Evolutionary conservation across 768 basidiomycete species (phyloP), one percentile per base, ranked within the genome.

Genomic region (Hericium alpestre): DNA sequence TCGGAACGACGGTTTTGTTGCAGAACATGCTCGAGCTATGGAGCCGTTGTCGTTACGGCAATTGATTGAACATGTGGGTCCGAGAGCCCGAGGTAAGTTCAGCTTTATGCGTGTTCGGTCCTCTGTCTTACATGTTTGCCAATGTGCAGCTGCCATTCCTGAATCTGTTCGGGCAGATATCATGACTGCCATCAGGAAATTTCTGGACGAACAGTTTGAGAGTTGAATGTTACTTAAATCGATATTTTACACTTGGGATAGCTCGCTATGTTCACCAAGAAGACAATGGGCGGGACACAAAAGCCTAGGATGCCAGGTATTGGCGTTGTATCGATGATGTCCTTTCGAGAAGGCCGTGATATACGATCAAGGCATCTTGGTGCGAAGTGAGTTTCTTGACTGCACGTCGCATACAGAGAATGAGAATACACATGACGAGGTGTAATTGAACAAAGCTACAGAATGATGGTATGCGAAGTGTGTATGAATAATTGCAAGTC

Each of bases 11-110:
- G 18, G 23, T n/a, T 18, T 6, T 6, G 10, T 12, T 52, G 20
- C 0, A 39, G 4, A 2, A 32, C 18, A 37, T 49, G 4, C 15
- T 11, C 50, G 61, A 10, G 39, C n/a, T 25, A 20, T 52, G 43
- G 62, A 57, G 9, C 54, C 54, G 3, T 27, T 54, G 32, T 55
- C 62, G 2, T 58, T 61, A 49, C 54, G 57, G 23, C 54, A 58
- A 20, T 51, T 63, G 38, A 52, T 63, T 10, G 53, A 58, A 13
- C 40, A 23, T 20, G 51, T 60, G 12, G 55, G 52, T 38, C 23
- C 18, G 18, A 37, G 22, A 27, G 6, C 49, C 37, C 38, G 54
- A 9, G 53, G 62, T 62, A 56, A 25, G 7, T n/a, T n/a, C n/a
- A n/a, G n/a, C n/a, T n/a, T n/a, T n/a, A n/a, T n/a, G n/a, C n/a